phyloP scores from a whole-genome alignment of 2,329 filamentous ascomycete genomes.

The Orbilia ellipsospora region DNA sequence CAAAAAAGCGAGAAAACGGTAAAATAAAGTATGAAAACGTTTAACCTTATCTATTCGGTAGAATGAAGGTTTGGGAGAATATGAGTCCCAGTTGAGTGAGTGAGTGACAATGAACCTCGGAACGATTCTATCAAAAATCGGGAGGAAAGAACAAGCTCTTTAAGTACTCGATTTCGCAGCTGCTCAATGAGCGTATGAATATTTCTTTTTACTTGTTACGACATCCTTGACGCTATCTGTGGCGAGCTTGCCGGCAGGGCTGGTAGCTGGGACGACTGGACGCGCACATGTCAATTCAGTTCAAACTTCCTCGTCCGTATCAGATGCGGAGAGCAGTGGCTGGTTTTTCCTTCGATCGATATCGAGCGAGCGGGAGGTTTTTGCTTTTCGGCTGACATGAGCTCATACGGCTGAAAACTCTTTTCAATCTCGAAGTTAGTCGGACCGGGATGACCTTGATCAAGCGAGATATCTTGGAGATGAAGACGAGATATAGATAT shows the following conservation, averaged over 20 bases:
- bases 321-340: too few species aligned
- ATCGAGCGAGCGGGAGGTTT: too few species aligned
- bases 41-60: background rate
- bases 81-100: slow-evolving; percentile 15
- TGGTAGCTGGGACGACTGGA: background rate
- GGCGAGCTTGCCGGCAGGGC: background rate
- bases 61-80: background rate
- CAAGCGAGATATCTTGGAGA: background rate
- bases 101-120: background rate
- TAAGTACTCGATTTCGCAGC: slow-evolving; percentile 7
- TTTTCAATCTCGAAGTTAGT: background rate
- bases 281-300: background rate
- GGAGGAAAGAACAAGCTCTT: slow-evolving; percentile 2
- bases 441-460: background rate
- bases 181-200: too few species aligned
- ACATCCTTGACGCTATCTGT: background rate
- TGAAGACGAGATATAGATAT: too few species aligned
- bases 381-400: slow-evolving; percentile 1
- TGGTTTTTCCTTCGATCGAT: too few species aligned
- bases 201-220: background rate
- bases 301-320: too few species aligned
- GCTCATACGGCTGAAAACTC: slow-evolving; percentile 1
- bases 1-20: background rate
- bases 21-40: background rate
- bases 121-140: too few species aligned